These are phyloP conservation scores for Selaginella tamariscina DNA, from an alignment of 75 land plant genomes.

Conservation along the genomic window DNA sequence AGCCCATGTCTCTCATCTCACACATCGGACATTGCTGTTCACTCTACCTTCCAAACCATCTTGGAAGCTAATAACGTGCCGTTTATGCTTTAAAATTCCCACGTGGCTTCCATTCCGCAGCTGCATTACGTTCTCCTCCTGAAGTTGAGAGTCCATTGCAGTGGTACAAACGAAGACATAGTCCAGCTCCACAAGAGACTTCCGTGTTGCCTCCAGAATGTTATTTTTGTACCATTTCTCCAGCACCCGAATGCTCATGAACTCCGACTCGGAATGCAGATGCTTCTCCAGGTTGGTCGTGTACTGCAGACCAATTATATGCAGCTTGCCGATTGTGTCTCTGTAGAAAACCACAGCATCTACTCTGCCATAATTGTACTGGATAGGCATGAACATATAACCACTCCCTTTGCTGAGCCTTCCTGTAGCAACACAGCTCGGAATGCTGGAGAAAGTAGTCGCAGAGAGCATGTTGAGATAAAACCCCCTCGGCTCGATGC, in stretches of 20 bases:
- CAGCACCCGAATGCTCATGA: slow-evolving; percentile 1
- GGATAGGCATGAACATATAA: no score
- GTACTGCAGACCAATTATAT: background rate
- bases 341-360: background rate
- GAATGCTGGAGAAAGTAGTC: background rate
- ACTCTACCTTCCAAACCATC: background rate
- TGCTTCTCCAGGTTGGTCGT: background rate
- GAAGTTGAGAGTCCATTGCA: background rate
- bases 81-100: background rate
- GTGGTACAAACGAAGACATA: background rate
- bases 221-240: background rate
- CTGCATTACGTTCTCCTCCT: background rate
- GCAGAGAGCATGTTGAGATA: background rate
- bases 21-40: background rate
- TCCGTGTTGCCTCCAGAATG: background rate
- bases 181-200: background rate
- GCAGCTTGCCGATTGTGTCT: background rate
- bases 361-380: background rate
- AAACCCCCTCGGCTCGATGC: background rate
- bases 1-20: background rate
- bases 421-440: background rate
- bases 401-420: background rate
- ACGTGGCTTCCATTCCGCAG: background rate
- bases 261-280: background rate
- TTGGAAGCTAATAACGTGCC: background rate